Evolutionary conservation across 1,284 basidiomycete genomes (phyloP).

Genomic region (Tranzscheliella williamsii): DNA sequence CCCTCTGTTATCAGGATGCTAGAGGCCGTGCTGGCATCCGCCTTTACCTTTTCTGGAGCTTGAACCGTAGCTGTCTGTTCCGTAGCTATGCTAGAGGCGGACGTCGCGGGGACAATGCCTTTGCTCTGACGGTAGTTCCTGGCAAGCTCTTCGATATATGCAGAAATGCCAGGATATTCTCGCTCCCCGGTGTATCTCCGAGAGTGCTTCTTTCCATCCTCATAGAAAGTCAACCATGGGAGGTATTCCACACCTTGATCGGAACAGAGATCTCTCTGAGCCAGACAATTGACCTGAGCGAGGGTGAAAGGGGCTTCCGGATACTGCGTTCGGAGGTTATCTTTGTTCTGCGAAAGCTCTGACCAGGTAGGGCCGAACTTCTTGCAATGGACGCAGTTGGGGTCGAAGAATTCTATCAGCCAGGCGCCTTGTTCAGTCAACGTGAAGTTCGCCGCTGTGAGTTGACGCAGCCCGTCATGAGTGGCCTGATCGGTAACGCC

Average conservation of each 20-base stretch:
- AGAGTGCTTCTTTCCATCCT: slow-evolving; percentile 41
- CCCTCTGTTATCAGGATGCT: too few relatives aligned
- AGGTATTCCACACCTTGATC: slow-evolving; percentile 41
- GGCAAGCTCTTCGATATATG: slow-evolving; percentile 46
- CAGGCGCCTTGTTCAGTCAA: slow-evolving; percentile 47
- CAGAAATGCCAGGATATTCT: slow-evolving; percentile 46
- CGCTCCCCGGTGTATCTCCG: slow-evolving; percentile 42
- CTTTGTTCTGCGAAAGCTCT: slow-evolving; percentile 68
- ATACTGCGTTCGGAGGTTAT: slow-evolving; percentile 65
- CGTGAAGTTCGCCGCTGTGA: slow-evolving; percentile 48
- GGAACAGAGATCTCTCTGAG: slow-evolving; percentile 48
- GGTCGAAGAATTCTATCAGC: slow-evolving; percentile 63
- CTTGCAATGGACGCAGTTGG: slow-evolving; percentile 78
- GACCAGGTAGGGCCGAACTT: slow-evolving; percentile 82
- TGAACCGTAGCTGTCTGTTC: slow-evolving; percentile 1
- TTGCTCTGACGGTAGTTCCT: slow-evolving; percentile 34
- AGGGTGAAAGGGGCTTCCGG: slow-evolving; percentile 52
- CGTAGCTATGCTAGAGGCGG: slow-evolving; percentile 2
- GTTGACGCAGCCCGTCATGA: slow-evolving; percentile 37
- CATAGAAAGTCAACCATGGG: slow-evolving; percentile 47
- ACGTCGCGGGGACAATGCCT: slow-evolving; percentile 7
- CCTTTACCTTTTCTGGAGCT: too few relatives aligned
- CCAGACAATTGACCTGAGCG: slow-evolving; percentile 55
- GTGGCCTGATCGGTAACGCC: slow-evolving; percentile 30
- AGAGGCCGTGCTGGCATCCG: background rate